Evolutionary conservation across 805 yeast species (phyloP).

Genomic region (Barnettozyma californica): DNA sequence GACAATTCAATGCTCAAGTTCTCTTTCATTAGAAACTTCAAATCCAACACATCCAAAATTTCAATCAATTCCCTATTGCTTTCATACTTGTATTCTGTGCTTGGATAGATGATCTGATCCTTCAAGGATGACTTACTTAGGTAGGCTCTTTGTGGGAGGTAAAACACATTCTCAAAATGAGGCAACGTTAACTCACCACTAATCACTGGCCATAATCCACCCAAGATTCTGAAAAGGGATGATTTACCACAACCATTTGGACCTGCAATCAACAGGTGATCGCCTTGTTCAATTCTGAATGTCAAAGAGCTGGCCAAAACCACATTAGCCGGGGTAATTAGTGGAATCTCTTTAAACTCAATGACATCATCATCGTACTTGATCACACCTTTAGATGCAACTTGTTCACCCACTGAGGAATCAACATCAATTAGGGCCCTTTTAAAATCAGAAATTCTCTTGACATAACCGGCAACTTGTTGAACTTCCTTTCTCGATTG

Average conservation of each 20-base stretch:
- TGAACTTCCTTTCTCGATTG: conserved; percentile 80
- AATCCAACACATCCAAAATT: conserved; percentile 51
- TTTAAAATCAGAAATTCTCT: conserved; percentile 67
- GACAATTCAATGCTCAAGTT: conserved; percentile 34
- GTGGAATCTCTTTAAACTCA: conserved; percentile 69
- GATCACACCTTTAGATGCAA: conserved; percentile 23
- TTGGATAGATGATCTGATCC: conserved; percentile 89
- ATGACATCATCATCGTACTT: conserved; percentile 53
- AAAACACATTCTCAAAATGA: conserved; percentile 62
- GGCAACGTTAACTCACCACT: conserved; percentile 58
- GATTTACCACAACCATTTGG: conserved; percentile 97
- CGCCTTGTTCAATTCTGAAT: conserved; percentile 73
- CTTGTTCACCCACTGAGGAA: conserved; percentile 18
- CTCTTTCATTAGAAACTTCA: conserved; percentile 51
- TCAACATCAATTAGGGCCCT: conserved; percentile 51
- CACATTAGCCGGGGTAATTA: conserved; percentile 81
- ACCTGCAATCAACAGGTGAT: conserved; percentile 84
- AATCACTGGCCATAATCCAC: conserved; percentile 88
- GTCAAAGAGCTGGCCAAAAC: conserved; percentile 58
- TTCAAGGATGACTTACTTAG: conserved; percentile 59
- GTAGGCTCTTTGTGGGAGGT: conserved; percentile 90
- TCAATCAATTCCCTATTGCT: conserved; percentile 45
- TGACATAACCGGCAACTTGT: conserved; percentile 77
- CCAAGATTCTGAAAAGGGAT: conserved; percentile 81
- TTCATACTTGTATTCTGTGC: conserved; percentile 47